phyloP scores from a whole-genome alignment of 169 alveolate genomes.

The Besnoitia besnoiti region DNA sequence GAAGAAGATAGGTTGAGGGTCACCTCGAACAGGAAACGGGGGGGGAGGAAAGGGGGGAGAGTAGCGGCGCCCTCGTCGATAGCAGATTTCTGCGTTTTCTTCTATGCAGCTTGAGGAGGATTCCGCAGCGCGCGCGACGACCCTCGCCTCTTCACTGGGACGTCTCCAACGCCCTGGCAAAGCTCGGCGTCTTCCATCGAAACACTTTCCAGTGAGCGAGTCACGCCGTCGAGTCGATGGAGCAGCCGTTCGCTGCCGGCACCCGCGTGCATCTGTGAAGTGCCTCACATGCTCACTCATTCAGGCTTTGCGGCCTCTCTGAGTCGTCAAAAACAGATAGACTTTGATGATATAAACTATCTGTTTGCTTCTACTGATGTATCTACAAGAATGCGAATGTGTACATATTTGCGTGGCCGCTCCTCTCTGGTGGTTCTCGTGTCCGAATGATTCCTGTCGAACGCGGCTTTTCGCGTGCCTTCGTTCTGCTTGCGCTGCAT shows the following conservation, averaged over 20 bases:
- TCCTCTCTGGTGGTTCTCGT: not conserved
- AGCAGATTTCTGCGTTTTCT: not conserved
- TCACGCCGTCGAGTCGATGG: too few species aligned
- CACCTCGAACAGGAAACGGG: not conserved
- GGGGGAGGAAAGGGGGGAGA: not conserved
- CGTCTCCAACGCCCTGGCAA: conserved; percentile 80
- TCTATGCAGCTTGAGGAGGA: conserved; percentile 78
- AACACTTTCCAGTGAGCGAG: conserved; percentile 76
- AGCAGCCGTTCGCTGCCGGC: too few species aligned
- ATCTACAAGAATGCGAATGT: not conserved
- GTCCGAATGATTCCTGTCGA: too few species aligned
- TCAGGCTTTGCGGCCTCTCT: too few species aligned
- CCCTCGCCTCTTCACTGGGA: conserved; percentile 88
- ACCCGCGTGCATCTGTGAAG: too few species aligned
- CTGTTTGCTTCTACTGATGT: not conserved
- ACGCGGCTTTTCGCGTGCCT: not conserved
- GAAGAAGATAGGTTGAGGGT: too few species aligned
- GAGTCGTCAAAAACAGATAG: too few species aligned
- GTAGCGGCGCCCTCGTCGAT: not conserved
- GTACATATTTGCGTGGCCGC: not conserved
- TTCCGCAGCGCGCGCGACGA: conserved; percentile 75
- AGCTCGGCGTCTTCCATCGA: conserved; percentile 80
- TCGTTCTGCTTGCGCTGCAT: not conserved
- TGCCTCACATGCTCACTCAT: too few species aligned
- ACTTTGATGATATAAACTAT: too few species aligned